Percentiles rank a stretch among this genome's conserved stretches.
Evolutionary conservation across 176 grass and related monocot genomes (phyloP).

Genomic region (Phoenix roebelenii): DNA sequence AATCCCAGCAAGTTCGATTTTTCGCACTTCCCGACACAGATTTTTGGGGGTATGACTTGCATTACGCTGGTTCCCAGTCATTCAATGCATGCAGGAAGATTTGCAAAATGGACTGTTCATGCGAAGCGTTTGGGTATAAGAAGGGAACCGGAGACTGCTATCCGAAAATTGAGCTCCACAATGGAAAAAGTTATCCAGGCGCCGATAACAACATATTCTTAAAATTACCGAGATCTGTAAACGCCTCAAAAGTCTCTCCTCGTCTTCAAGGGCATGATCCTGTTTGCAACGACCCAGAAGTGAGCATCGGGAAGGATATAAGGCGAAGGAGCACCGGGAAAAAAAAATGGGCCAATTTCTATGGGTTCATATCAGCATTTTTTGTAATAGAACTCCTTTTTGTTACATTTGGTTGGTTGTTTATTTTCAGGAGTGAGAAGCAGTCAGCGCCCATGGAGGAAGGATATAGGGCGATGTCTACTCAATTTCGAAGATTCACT

Average conservation of each 20-base stretch:
- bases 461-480: too few relatives aligned
- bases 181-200: conserved; percentile 5
- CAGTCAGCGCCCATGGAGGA: too few relatives aligned
- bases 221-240: conserved; percentile 5
- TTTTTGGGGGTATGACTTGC: conserved; percentile 39
- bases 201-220: neutral
- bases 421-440: too few relatives aligned
- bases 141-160: neutral
- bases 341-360: too few relatives aligned
- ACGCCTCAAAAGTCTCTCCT: neutral
- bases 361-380: too few relatives aligned
- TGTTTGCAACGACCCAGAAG: conserved; percentile 2
- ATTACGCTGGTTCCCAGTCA: neutral
- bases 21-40: conserved; percentile 8
- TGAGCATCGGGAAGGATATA: neutral
- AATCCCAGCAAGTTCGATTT: conserved; percentile 10
- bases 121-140: conserved; percentile 23
- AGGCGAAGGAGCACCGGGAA: too few relatives aligned
- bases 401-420: too few relatives aligned
- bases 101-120: conserved; percentile 10
- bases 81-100: conserved; percentile 4
- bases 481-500: too few relatives aligned
- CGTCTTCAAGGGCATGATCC: neutral
- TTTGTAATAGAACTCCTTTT: too few relatives aligned
- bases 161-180: conserved; percentile 6